Evolutionary conservation across 495 filamentous ascomycete genomes (phyloP).

Genomic region (Geoglossum glabrum): DNA sequence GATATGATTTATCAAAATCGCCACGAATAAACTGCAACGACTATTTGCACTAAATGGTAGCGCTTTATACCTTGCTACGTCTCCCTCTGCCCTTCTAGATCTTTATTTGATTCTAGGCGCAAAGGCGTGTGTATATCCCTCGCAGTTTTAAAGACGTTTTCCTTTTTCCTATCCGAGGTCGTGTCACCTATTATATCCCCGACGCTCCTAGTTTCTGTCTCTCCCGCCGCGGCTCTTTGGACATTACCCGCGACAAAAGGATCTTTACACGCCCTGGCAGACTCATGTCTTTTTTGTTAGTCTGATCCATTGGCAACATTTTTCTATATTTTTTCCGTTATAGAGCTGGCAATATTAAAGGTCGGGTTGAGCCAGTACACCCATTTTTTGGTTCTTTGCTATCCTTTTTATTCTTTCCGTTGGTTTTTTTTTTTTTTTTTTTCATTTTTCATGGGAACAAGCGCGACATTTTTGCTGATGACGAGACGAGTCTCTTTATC

Average conservation of each 20-base stretch:
- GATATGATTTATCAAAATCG: constrained; percentile 11
- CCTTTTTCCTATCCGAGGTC: neutral
- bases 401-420: neutral
- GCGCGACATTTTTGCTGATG: neutral
- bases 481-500: constrained; percentile 1
- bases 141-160: neutral
- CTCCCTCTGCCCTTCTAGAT: neutral
- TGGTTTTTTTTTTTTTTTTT: no score
- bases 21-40: neutral
- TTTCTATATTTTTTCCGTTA: neutral
- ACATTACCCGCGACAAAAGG: neutral
- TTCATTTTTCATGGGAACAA: neutral
- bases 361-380: neutral
- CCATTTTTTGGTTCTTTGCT: neutral
- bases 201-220: neutral
- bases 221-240: neutral
- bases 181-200: neutral
- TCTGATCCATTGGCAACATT: no score
- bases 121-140: neutral
- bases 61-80: neutral
- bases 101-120: neutral
- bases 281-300: neutral
- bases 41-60: neutral
- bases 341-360: neutral
- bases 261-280: neutral